Evolutionary conservation across 2,329 filamentous ascomycete genomes (phyloP).

Genomic region (Alternaria conjuncta): DNA sequence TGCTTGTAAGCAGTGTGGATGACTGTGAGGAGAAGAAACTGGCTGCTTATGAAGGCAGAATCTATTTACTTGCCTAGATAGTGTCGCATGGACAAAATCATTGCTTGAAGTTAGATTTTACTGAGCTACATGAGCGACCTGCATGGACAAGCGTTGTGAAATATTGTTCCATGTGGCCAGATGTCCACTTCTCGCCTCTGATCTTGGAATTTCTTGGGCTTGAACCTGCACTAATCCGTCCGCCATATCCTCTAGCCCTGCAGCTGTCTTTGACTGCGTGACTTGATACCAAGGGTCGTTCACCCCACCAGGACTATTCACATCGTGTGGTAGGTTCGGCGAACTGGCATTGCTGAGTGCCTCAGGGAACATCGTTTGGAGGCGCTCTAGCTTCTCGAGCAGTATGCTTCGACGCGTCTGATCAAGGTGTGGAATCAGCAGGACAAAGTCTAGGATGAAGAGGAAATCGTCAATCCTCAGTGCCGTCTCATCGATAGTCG

Average conservation of each 20-base stretch:
- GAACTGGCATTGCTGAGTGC: conserved; percentile 41
- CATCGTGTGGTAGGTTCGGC: conserved; percentile 38
- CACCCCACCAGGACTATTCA: conserved; percentile 30
- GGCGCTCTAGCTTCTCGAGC: conserved; percentile 50
- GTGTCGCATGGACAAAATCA: neutral
- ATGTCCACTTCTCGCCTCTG: conserved; percentile 23
- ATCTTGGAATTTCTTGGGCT: conserved; percentile 15
- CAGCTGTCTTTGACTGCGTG: conserved; percentile 43
- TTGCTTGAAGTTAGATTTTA: neutral
- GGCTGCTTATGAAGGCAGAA: conserved; percentile 37
- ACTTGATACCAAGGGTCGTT: conserved; percentile 46
- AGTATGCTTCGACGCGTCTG: conserved; percentile 55
- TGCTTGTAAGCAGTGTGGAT: conserved; percentile 33
- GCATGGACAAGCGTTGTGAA: conserved; percentile 37
- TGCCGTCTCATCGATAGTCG: conserved; percentile 54
- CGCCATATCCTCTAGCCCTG: conserved; percentile 29
- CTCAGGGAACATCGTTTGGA: conserved; percentile 46
- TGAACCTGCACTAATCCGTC: conserved; percentile 16
- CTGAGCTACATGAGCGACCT: conserved; percentile 10
- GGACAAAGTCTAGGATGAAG: conserved; percentile 59
- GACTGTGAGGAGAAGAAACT: conserved; percentile 22
- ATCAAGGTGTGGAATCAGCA: conserved; percentile 58
- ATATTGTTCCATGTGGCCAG: conserved; percentile 45
- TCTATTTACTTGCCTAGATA: conserved; percentile 30
- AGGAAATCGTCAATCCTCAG: conserved; percentile 61